Percentiles rank a stretch among this genome's conserved stretches.
These are phyloP conservation scores for Ustilaginoidea virens DNA, from an alignment of 2,329 filamentous ascomycete genomes.

Conservation along the genomic window DNA sequence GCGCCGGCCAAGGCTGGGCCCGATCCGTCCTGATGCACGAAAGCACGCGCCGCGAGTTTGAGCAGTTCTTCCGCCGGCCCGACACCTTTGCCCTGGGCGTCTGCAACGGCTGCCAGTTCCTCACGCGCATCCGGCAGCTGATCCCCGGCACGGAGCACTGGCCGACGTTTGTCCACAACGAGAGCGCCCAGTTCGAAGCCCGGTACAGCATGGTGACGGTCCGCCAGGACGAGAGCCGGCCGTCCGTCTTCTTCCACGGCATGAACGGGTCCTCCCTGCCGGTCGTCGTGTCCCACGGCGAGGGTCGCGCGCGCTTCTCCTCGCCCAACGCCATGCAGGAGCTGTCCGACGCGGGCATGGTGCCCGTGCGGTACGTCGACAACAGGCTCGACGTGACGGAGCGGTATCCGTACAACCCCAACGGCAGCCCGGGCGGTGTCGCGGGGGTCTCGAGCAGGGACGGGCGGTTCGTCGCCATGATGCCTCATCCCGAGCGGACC, in stretches of 20 bases:
- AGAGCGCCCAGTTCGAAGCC: conserved; percentile 78
- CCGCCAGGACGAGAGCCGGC: conserved; percentile 37
- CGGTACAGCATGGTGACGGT: conserved; percentile 73
- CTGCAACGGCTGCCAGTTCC: conserved; percentile 96
- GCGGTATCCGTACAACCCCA: conserved; percentile 74
- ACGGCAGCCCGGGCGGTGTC: conserved; percentile 69
- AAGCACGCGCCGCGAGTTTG: conserved; percentile 60
- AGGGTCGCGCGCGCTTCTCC: conserved; percentile 65
- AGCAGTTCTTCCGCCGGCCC: conserved; percentile 68
- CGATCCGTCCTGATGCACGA: conserved; percentile 82
- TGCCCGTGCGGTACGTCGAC: conserved; percentile 73
- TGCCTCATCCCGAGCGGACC: conserved; percentile 90
- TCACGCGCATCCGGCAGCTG: conserved; percentile 61
- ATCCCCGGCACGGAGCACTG: conserved; percentile 75
- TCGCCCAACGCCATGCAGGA: conserved; percentile 33
- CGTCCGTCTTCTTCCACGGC: conserved; percentile 77
- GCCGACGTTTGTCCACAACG: conserved; percentile 78
- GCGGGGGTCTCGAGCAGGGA: conserved; percentile 65
- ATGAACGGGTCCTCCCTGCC: conserved; percentile 74
- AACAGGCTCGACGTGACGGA: conserved; percentile 62
- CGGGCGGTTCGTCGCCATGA: conserved; percentile 71
- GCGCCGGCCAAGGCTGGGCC: conserved; percentile 93
- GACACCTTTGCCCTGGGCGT: conserved; percentile 90
- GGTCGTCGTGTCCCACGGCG: conserved; percentile 80
- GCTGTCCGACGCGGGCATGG: conserved; percentile 51